These are phyloP conservation scores for Fusarium sp. DNA, from an alignment of 2,329 filamentous ascomycete species.

Conservation along the genomic window DNA sequence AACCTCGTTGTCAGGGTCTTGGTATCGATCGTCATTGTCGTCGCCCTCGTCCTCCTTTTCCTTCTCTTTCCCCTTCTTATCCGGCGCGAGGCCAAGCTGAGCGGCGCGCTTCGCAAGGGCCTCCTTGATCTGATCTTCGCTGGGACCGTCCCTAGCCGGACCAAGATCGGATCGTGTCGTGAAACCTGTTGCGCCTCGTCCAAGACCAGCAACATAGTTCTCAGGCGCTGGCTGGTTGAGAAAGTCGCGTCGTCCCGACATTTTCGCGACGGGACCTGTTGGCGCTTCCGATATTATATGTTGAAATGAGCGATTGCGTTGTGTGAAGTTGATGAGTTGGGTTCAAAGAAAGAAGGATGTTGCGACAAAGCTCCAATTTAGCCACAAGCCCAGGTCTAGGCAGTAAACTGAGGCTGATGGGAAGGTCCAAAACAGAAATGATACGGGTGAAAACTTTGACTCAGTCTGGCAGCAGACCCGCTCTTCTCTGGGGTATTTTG, in stretches of 20 bases:
- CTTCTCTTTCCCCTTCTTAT: constrained; percentile 78
- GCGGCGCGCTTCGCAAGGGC: constrained; percentile 94
- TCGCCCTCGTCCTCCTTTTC: constrained; percentile 80
- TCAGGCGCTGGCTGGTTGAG: constrained; percentile 86
- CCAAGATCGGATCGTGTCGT: constrained; percentile 97
- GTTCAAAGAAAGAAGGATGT: not conserved
- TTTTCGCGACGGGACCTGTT: constrained; percentile 47
- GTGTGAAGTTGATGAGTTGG: not conserved
- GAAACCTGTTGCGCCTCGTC: constrained; percentile 97
- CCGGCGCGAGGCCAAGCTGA: constrained; percentile 77
- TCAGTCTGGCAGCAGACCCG: not conserved
- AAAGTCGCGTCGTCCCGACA: constrained; percentile 81
- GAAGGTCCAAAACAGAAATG: constrained; percentile 25
- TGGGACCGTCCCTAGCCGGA: constrained; percentile 93
- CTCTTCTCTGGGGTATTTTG: constrained; percentile 18
- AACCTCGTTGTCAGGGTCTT: constrained; percentile 97
- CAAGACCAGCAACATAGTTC: constrained; percentile 95
- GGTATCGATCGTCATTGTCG: constrained; percentile 84
- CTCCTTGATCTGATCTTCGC: constrained; percentile 98
- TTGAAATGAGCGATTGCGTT: constrained; percentile 7
- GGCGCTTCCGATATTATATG: constrained; percentile 24
- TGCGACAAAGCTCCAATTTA: constrained; percentile 18
- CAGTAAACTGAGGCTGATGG: constrained; percentile 24
- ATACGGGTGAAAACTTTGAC: constrained; percentile 20
- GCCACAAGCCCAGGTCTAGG: constrained; percentile 15